Base-by-base conservation (phyloP, 73 alveolate species). In the Symbiodinium pilosum region DNA sequence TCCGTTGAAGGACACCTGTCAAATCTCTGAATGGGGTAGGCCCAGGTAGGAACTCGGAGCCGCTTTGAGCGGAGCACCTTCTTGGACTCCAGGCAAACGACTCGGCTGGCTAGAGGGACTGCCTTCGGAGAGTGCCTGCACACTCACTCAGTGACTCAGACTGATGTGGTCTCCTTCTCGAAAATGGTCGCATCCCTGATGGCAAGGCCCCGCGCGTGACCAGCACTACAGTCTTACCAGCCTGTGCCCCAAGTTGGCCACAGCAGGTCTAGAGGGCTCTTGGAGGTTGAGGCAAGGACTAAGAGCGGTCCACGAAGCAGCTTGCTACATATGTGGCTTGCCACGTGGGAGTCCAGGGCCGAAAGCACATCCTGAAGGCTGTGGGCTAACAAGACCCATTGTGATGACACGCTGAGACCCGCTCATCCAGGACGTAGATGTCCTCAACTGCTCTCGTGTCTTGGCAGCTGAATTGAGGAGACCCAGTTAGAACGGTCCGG, bases 401-500 rank as follows among this genome's bases (percentile, higher is more conserved):
- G 26, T 56, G 41, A 32, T 12, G 77, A 64, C 11, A 20, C 1
- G 77, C 99, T 36, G 99, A 83, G 16, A 99, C 83, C 83, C 99
- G 99, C 99, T 99, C 99, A 99, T 99, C 99, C 84, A 99, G 99
- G 43, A 99, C 85, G 99, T 99, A 99, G 51, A 99, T 86, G 92
- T 99, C 99, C 77, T 64, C 36, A 47, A 14, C 6, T 47, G 59
- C 59, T 47, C 59, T 47, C 6, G 6, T 9, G 59, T 9, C 59
- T 47, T 47, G 6, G 14, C 59, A 47, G 6, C 14, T 6, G 59
- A 47, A 14, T 47, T 47, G 59, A 47, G 14, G 59, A 14, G 59
- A 9, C 21, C 59, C 6, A 47, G 21, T 9, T 47, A 14, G 21
- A 9, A 42, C 51, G 47, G 94, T 34, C 94, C 44, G 97, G 89